These are phyloP conservation scores for Massarina eburnea DNA, from an alignment of 2,329 filamentous ascomycete genomes.

Conservation along the genomic window DNA sequence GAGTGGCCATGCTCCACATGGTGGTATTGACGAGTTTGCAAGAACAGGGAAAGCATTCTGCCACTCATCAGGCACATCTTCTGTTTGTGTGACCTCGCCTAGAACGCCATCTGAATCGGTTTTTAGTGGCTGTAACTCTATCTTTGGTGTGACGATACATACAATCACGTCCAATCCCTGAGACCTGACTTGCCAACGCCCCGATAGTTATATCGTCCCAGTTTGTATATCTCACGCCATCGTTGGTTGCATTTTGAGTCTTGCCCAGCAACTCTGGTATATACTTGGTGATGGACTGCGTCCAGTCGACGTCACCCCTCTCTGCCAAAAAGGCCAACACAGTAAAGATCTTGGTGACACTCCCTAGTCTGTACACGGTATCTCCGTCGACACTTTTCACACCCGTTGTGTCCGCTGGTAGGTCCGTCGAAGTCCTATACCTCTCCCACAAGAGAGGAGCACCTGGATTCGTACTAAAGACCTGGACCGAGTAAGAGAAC, in stretches of 20 bases:
- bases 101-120: slow-evolving; percentile 32
- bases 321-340: slow-evolving; percentile 48
- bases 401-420: slow-evolving; percentile 18
- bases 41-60: slow-evolving; percentile 19
- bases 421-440: slow-evolving; percentile 19
- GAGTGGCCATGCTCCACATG: slow-evolving; percentile 26
- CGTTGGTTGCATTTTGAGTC: slow-evolving; percentile 14
- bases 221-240: slow-evolving; percentile 18
- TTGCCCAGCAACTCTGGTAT: slow-evolving; percentile 15
- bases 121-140: slow-evolving; percentile 42
- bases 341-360: slow-evolving; percentile 51
- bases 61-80: slow-evolving; percentile 15
- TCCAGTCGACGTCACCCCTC: slow-evolving; percentile 44
- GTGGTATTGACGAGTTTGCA: slow-evolving; percentile 13
- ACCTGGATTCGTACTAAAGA: slow-evolving; percentile 26
- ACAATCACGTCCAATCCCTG: slow-evolving; percentile 28
- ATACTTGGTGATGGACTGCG: slow-evolving; percentile 27
- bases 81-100: slow-evolving; percentile 24
- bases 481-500: slow-evolving; percentile 26
- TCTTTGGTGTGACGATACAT: slow-evolving; percentile 1
- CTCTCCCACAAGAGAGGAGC: slow-evolving; percentile 20
- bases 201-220: slow-evolving; percentile 21
- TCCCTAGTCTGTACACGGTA: slow-evolving; percentile 50
- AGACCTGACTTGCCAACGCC: slow-evolving; percentile 17
- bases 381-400: slow-evolving; percentile 30